These are phyloP conservation scores for Yarrowia divulgata DNA, from an alignment of 805 yeast genomes.

Conservation along the genomic window DNA sequence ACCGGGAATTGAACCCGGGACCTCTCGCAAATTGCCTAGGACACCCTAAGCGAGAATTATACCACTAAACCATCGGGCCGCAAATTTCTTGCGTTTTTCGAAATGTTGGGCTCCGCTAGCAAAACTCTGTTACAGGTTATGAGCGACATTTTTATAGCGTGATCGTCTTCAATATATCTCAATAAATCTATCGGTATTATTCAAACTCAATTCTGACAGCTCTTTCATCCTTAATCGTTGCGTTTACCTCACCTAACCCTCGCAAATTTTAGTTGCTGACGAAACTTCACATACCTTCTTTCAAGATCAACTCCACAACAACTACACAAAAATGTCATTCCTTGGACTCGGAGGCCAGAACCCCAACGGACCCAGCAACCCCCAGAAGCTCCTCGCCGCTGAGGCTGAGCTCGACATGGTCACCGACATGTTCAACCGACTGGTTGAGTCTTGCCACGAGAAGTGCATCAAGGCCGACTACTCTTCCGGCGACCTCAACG, in stretches of 20 bases:
- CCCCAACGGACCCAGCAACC: conserved; percentile 51
- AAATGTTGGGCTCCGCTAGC: background rate
- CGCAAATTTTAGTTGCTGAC: conserved; percentile 35
- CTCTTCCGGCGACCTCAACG: conserved; percentile 74
- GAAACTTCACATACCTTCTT: conserved; percentile 29
- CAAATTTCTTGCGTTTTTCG: background rate
- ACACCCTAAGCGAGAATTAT: conserved; percentile 39
- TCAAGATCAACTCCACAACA: conserved; percentile 4
- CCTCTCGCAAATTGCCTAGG: conserved; percentile 39
- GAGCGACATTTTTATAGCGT: conserved; percentile 2
- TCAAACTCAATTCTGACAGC: background rate
- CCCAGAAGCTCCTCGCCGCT: conserved; percentile 67
- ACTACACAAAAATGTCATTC: conserved; percentile 49
- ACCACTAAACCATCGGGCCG: conserved; percentile 40
- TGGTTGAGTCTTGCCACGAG: conserved; percentile 85
- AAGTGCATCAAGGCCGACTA: conserved; percentile 76
- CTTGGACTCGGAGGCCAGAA: conserved; percentile 60
- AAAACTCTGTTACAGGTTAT: conserved; percentile 5
- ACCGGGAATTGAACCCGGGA: conserved; percentile 40
- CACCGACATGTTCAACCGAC: conserved; percentile 93
- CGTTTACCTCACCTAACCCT: conserved; percentile 18
- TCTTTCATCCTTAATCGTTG: background rate
- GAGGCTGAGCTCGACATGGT: conserved; percentile 97
- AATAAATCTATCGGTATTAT: background rate
- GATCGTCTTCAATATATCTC: background rate